Base-by-base conservation (phyloP, 805 yeast species). In the Candida easanensis region DNA sequence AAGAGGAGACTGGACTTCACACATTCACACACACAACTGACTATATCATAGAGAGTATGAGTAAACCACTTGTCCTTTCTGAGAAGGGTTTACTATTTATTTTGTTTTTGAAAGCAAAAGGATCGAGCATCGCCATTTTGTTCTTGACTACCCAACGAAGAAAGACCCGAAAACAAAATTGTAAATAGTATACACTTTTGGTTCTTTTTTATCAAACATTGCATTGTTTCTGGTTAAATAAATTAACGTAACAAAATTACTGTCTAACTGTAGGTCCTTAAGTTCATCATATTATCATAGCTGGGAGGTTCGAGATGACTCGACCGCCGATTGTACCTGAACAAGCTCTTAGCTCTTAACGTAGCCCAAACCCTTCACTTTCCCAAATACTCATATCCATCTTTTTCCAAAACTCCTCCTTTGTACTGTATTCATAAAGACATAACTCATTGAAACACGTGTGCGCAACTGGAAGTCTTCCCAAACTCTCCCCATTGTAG, bases 361-460 rank as follows among this genome's bases (percentile, higher is more conserved):
- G 36, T 19, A 87, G 70, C 0, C 93, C 97, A 69, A 91, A 93
- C 1, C 97, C 98, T 48, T 86, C 84, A 48, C 89, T 81, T 58
- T 84, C 95, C 35, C 73, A 66, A 16, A 91, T 74, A 0, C 97
- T 96, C 50, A 72, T 57, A n/a, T 66, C 58, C 45, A 91, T 62
- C 62, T 87, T 90, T 1, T 57, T 41, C 34, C 65, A 61, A 41
- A 93, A 65, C 48, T 76, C 78, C n/a, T 73, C 77, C 46, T 69
- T 67, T 5, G 76, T 58, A 13, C 64, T 52, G 61, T 91, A 91
- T 28, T 80, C 80, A 62, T 80, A 84, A 5, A 93, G 52, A 42
- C 91, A 84, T 19, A 91, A 60, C 66, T 91, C 96, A 59, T 91
- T 93, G 68, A 93, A 91, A 55, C 99, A 91, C 0, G 98, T 93